Base-by-base conservation (phyloP, 495 filamentous ascomycete species). In the Neurospora africana region DNA sequence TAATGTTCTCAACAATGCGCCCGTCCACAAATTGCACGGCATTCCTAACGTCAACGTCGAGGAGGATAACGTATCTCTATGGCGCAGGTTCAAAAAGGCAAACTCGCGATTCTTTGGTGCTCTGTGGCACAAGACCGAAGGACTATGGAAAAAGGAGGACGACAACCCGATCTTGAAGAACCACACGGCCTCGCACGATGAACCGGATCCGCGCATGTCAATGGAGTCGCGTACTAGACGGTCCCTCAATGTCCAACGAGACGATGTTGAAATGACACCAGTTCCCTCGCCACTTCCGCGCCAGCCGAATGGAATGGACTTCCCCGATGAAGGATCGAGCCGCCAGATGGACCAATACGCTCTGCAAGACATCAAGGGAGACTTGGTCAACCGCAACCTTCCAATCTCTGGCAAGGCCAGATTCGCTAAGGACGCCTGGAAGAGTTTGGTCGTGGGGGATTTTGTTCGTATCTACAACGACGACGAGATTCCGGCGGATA, bases 391-490 rank as follows among this genome's bases (percentile, higher is more conserved):
- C 75, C 79, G 79, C 36, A 77, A 85, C 8, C 5, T 79, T 13
- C 76, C 78, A n/a, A 69, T 80, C 1, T 77, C 79, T 21, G 86
- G 86, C 9, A 81, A 82, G 69, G 82, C 94, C 68, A 86, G 89
- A 67, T 99, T 99, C 80, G 95, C 95, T 79, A 91, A 89, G 74
- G 95, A 97, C 74, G 89, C 88, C 70, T 99, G 96, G 96, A 99
- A 99, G 79, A 97, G 89, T 78, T 87, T 98, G 33, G 90, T 97
- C 75, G 95, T 98, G 58, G 96, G 96, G 43, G 96, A 99, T 81
- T 98, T 97, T 80, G 91, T 99, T 67, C 92, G 96, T 70, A 87
- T 99, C 69, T 98, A 97, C 82, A 97, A 97, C 74, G 92, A 97
- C 69, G 96, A 99, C 78, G 92, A 95, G 73, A 90, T 99, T 36